Evolutionary conservation across 192 early-diverging fungal species (phyloP), one percentile per base, ranked within the genome.

Genomic region (Coemansia sp.): DNA sequence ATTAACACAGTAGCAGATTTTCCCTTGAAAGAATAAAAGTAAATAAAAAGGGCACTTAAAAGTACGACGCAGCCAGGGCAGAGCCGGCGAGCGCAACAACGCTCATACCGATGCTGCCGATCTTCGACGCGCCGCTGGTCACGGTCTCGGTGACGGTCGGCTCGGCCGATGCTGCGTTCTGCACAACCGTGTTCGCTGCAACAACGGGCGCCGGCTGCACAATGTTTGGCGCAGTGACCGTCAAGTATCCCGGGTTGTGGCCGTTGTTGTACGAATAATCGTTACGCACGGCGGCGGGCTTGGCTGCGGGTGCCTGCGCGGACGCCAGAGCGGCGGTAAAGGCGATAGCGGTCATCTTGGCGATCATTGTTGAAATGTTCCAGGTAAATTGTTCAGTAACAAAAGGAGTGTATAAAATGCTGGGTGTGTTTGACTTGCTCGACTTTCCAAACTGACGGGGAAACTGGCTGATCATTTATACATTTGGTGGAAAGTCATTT

Each of bases 11-110:
- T 15, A 15, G 41, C 41, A 43, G 41, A n/a, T 11, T n/a, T 43
- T n/a, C 41, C 15, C 15, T n/a, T 32, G 32, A 32, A 32, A 32
- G 25, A 32, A 43, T 3, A 43, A 43, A 43, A 14, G 15, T 43
- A 43, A 43, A 43, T 43, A 15, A 43, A 43, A 43, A 32, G 32
- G 32, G 11, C 14, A 43, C 15, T n/a, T 43, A 43, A n/a, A 43
- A 43, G 41, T 43, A 43, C 41, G 56, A 58, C 3, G 19, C 56
- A 58, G 56, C 66, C 27, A 69, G 47, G 57, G 72, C 49, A 29
- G 76, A 57, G 67, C 76, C 76, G 14, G 65, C 63, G n/a, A 78
- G 64, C 54, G 70, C 76, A 12, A 54, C 63, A 14, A 70, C 70
- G 27, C 66, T 67, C 70, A 78, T 69, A 29, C 66, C 66, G 22